These are phyloP conservation scores for Papiliotrema fonsecae DNA, from an alignment of 1,284 basidiomycete species.

Conservation along the genomic window DNA sequence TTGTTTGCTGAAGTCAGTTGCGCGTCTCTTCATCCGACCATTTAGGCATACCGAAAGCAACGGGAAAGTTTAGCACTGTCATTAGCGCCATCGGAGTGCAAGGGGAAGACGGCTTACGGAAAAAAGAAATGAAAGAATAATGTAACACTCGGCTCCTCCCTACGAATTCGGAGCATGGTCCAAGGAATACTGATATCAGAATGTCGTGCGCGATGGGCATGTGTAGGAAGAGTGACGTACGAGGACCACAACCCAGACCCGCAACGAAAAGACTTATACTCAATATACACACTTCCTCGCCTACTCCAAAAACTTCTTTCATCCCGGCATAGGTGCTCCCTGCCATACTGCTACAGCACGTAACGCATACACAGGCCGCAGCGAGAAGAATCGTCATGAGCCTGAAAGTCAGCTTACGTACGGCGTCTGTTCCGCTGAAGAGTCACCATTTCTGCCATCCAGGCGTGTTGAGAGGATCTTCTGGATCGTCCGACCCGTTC, in stretches of 20 bases:
- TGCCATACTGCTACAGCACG: conserved; percentile 67
- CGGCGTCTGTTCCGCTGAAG: background rate
- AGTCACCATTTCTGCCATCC: conserved; percentile 37
- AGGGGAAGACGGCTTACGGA: conserved; percentile 16
- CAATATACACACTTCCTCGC: conserved; percentile 65
- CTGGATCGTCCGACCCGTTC: conserved; percentile 34
- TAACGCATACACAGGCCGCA: conserved; percentile 54
- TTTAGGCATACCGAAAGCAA: conserved; percentile 53
- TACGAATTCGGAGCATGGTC: conserved; percentile 57
- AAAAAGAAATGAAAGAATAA: conserved; percentile 28
- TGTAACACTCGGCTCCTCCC: conserved; percentile 50
- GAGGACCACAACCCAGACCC: conserved; percentile 54
- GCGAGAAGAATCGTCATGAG: conserved; percentile 26
- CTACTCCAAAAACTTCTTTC: conserved; percentile 58
- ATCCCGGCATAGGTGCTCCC: conserved; percentile 62
- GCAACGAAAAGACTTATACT: conserved; percentile 62
- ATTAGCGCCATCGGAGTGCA: background rate
- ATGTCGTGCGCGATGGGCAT: background rate
- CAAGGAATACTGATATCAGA: conserved; percentile 51
- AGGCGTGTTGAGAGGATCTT: conserved; percentile 33
- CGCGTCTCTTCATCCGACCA: background rate
- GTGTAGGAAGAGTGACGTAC: conserved; percentile 14
- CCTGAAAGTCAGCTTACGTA: conserved; percentile 12
- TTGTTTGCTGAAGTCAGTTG: conserved; percentile 16
- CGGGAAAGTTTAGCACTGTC: conserved; percentile 58